phyloP scores from a whole-genome alignment of 257 asterid species.

The Avicennia marina region DNA sequence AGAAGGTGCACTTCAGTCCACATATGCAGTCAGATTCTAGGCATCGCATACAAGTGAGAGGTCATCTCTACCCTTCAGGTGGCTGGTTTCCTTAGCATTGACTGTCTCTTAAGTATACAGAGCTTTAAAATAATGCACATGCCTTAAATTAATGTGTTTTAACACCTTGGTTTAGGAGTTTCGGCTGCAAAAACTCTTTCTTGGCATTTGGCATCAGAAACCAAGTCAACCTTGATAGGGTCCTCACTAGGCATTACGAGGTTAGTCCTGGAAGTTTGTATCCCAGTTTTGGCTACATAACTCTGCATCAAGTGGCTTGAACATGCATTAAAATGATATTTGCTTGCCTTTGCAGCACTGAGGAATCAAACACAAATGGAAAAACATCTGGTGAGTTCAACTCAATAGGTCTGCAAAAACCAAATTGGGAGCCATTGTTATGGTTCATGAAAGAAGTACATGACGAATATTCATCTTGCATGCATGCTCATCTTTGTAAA shows the following conservation, averaged over 20 bases:
- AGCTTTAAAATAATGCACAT: background rate
- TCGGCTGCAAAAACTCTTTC: constrained; percentile 81
- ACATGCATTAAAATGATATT: constrained; percentile 18
- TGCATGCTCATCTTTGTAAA: constrained; percentile 7
- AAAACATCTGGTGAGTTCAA: constrained; percentile 37
- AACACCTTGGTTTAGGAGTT: constrained; percentile 41
- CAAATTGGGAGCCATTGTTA: background rate
- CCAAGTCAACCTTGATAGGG: constrained; percentile 78
- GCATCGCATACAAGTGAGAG: constrained; percentile 47
- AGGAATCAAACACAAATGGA: constrained; percentile 42
- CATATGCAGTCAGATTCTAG: constrained; percentile 49
- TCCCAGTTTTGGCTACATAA: constrained; percentile 1
- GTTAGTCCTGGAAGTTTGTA: constrained; percentile 34
- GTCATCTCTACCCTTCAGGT: constrained; percentile 70
- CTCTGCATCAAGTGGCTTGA: constrained; percentile 14
- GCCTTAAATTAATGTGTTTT: background rate
- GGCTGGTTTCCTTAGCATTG: constrained; percentile 17
- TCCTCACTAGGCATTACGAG: constrained; percentile 50
- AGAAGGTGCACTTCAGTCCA: constrained; percentile 89
- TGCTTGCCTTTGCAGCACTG: constrained; percentile 45
- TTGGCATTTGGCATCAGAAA: constrained; percentile 97
- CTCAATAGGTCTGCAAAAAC: constrained; percentile 42
- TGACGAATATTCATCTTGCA: background rate
- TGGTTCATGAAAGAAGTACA: background rate
- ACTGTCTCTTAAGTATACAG: constrained; percentile 9